Base-by-base conservation (phyloP, 331 rosid species). In the Stylosanthes scabra region DNA sequence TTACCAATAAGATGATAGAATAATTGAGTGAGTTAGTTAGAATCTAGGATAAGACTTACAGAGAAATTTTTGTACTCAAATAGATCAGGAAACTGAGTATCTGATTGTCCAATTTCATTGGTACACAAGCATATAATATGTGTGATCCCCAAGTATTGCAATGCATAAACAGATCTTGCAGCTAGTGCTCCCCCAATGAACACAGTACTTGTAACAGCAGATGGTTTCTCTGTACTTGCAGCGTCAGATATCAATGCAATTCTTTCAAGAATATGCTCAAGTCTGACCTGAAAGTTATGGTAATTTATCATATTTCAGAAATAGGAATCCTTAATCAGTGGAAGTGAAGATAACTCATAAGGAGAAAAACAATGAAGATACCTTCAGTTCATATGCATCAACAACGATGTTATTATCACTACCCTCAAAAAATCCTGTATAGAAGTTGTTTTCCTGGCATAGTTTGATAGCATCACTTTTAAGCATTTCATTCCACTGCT, bases 311-410 rank as follows among this genome's bases (percentile, higher is more conserved):
- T 55, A 50, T 42, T 51, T 44, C 63, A 51, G 47, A 50, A 50
- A 71, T 49, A 47, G 27, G 68, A 31, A 75, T 27, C 9, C 25
- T 55, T 74, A 66, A 49, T 31, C 8, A 51, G 40, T 31, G 11
- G 28, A 78, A 81, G 50, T 44, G 25, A 63, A 61, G 25, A 52
- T 63, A 50, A n/a, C 56, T 50, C 9, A 8, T 13, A 4, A 50
- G 20, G 2, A 44, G 11, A 50, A 50, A 50, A 3, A n/a, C 0
- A 14, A 14, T 6, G 9, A n/a, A 15, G 9, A 51, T 15, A 93
- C 99, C 96, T 92, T 95, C 61, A 95, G 82, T 79, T 92, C 97
- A 76, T 92, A 95, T 56, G 98, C 99, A 84, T 92, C 99, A 71
- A 90, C 82, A 59, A 85, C 93, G 14, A 86, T 67, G 66, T 86